Percentiles rank a stretch among this genome's conserved stretches.
These are phyloP conservation scores for Glarea lozoyensis DNA, from an alignment of 495 filamentous ascomycete genomes.

Conservation along the genomic window DNA sequence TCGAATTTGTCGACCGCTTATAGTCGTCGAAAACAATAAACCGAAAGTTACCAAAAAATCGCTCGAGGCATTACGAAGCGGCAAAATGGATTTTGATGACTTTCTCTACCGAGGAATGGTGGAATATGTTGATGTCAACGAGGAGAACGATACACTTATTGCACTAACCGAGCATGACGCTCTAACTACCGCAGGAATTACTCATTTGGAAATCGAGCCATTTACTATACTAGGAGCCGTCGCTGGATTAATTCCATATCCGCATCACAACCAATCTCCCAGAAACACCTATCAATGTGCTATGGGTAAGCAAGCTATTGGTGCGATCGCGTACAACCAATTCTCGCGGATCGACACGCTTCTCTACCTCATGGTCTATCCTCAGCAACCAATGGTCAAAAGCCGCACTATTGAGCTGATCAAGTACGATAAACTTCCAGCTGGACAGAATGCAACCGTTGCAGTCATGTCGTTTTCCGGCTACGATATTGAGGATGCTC, in stretches of 20 bases:
- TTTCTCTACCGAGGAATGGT: constrained; percentile 83
- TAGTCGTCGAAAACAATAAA: constrained; percentile 81
- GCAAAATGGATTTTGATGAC: constrained; percentile 81
- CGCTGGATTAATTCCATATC: constrained; percentile 92
- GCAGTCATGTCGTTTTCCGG: constrained; percentile 99
- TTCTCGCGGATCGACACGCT: constrained; percentile 92
- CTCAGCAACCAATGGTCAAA: constrained; percentile 95
- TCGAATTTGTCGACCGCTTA: constrained; percentile 87
- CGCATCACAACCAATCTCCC: constrained; percentile 98
- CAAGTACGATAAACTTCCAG: constrained; percentile 95
- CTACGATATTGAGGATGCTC: constrained; percentile 98
- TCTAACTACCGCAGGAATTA: constrained; percentile 64
- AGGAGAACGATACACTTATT: constrained; percentile 93
- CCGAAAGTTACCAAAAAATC: constrained; percentile 69
- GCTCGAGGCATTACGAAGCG: constrained; percentile 68
- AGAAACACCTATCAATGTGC: constrained; percentile 99
- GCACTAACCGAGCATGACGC: constrained; percentile 81
- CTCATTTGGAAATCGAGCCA: constrained; percentile 94
- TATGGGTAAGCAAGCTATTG: constrained; percentile 99
- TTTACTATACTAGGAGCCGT: constrained; percentile 98
- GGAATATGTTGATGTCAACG: constrained; percentile 96
- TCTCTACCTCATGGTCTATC: constrained; percentile 94
- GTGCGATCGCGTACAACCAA: constrained; percentile 94
- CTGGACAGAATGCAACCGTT: constrained; percentile 92
- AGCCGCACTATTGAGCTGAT: constrained; percentile 93